Base-by-base conservation (phyloP, 1,284 basidiomycete species). In the Phellinidium pouzarii region DNA sequence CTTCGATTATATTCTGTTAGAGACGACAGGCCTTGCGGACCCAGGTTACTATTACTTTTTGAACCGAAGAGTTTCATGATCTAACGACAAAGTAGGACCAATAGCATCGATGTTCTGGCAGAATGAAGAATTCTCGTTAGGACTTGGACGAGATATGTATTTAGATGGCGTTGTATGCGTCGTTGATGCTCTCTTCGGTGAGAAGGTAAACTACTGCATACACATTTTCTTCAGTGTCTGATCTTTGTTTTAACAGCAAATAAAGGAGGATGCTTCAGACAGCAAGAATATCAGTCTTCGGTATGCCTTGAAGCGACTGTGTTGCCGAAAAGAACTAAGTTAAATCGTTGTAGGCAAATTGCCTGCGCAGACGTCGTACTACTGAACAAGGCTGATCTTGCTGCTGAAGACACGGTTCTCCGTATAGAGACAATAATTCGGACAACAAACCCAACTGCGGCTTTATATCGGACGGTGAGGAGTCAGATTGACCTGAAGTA, bases 1-100 rank as follows among this genome's bases (percentile, higher is more conserved):
- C 2, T 94, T 95, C 61, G 94, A 96, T 67, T 87, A 95, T 67
- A 94, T 96, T 55, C 71, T 97, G 34, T 76, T 97, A 4, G 94
- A 97, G 69, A 90, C 93, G 1, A 96, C 94, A 0, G 94, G 94
- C 0, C 74, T 97, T 4, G 94, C 94, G 3, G 93, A 97, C 71
- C 93, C 93, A 54, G 89, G 90, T 85, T 57, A 55, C 62, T 59
- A 53, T 46, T 38, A 45, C 42, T 49, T 45, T 43, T 23, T 26
- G 6, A 8, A 12, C 26, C 19, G n/a, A 23, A 19, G 37, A 29
- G 14, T 22, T 40, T 44, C 31, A n/a, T 26, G 46, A 1, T 38
- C 17, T 44, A 59, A 59, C 52, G 14, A 5, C n/a, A 44, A 40
- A 55, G 31, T 14, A 83, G 87, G 84, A 8, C 88, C 90, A 0